A percentile compares a stretch with the other conserved stretches of the same genome.
These are phyloP conservation scores for Fraxinus cuspidata DNA, from an alignment of 257 asterid species.

Conservation along the genomic window DNA sequence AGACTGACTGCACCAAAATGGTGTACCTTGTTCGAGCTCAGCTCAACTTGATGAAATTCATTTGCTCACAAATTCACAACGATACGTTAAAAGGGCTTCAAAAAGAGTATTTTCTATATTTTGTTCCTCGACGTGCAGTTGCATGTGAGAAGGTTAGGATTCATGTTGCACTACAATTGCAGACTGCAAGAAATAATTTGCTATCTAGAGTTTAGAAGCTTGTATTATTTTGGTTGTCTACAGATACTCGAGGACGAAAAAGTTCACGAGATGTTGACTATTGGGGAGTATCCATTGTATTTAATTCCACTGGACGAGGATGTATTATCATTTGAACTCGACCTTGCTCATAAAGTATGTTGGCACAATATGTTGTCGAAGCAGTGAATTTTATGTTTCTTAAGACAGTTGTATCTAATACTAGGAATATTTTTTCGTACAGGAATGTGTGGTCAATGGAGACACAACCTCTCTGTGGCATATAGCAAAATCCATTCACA, in stretches of 20 bases:
- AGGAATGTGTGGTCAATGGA: constrained; percentile 87
- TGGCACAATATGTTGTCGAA: not conserved
- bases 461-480: constrained; percentile 91
- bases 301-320: constrained; percentile 93
- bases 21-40: constrained; percentile 86
- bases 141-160: constrained; percentile 83
- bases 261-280: constrained; percentile 69
- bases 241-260: constrained; percentile 96
- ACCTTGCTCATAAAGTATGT: constrained; percentile 80
- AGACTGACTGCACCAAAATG: constrained; percentile 79
- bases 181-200: not conserved
- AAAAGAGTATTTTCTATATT: constrained; percentile 83
- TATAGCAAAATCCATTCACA: constrained; percentile 92
- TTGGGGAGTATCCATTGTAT: constrained; percentile 87
- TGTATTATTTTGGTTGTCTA: constrained; percentile 14
- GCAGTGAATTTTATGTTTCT: not conserved
- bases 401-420: constrained; percentile 33
- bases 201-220: not conserved
- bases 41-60: constrained; percentile 72
- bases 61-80: constrained; percentile 71
- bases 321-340: constrained; percentile 87
- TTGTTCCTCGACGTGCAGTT: constrained; percentile 94
- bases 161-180: not conserved
- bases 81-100: constrained; percentile 86
- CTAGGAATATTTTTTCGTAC: constrained; percentile 32